Evolutionary conservation across 768 basidiomycete genomes (phyloP).

Genomic region (Rhizopogon vesiculosus): DNA sequence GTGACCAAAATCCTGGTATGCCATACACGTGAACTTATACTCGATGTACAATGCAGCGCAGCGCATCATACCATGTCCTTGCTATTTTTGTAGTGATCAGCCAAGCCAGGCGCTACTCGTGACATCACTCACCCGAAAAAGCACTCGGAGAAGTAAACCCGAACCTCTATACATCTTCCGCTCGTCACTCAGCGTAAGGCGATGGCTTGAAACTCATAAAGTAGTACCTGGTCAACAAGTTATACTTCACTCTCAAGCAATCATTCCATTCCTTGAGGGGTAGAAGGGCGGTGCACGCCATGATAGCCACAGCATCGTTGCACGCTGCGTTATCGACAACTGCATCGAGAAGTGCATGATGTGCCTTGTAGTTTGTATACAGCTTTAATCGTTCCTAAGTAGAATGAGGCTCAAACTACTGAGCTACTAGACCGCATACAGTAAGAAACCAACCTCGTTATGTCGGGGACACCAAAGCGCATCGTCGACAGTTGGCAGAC

Average conservation of each 20-base stretch:
- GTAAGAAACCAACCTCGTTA: conserved; percentile 19
- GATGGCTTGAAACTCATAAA: neutral
- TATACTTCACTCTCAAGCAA: conserved; percentile 27
- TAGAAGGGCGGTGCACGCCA: conserved; percentile 24
- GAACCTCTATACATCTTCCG: conserved; percentile 32
- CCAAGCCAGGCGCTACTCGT: neutral
- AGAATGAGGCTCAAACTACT: neutral
- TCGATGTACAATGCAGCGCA: neutral
- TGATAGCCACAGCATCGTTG: conserved; percentile 18
- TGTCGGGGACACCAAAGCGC: conserved; percentile 25
- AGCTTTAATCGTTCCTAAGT: conserved; percentile 30
- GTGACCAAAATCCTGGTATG: conserved; percentile 35
- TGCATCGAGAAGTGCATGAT: conserved; percentile 26
- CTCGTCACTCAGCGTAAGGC: neutral
- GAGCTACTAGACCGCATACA: neutral
- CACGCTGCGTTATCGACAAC: conserved; percentile 24
- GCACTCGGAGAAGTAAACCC: conserved; percentile 32
- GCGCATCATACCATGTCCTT: conserved; percentile 16
- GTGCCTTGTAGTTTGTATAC: conserved; percentile 32
- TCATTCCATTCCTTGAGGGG: conserved; percentile 29
- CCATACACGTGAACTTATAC: neutral
- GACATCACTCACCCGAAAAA: conserved; percentile 33
- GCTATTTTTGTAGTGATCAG: conserved; percentile 3
- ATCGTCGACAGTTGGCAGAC: conserved; percentile 5
- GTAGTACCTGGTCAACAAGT: conserved; percentile 28